Evolutionary conservation across 2,329 filamentous ascomycete genomes (phyloP).

Genomic region (Penicillium griseofulvum): DNA sequence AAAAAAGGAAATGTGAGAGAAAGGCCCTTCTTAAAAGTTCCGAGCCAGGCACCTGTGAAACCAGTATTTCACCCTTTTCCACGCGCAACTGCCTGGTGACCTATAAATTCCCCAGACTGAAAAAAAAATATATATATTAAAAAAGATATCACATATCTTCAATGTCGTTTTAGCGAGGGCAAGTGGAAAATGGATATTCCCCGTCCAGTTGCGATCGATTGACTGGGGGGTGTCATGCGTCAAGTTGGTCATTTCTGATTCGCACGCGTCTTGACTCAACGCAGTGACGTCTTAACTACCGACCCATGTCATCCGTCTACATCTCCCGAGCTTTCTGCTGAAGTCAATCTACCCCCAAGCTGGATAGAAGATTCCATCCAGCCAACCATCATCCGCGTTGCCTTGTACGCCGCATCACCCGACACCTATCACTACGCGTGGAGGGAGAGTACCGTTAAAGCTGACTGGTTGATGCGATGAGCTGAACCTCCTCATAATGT

Average conservation of each 20-base stretch:
- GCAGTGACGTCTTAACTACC: constrained; percentile 9
- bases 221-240: constrained; percentile 20
- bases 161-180: not conserved
- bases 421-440: constrained; percentile 23
- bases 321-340: not conserved
- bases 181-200: constrained; percentile 11
- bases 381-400: not conserved
- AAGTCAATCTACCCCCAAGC: not conserved
- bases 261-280: constrained; percentile 15
- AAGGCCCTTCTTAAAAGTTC: constrained; percentile 1
- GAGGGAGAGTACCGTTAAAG: constrained; percentile 4
- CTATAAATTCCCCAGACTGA: not conserved
- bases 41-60: constrained; percentile 22
- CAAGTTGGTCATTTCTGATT: constrained; percentile 19
- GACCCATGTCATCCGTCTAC: constrained; percentile 3
- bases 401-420: constrained; percentile 22
- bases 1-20: not conserved
- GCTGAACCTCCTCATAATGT: not conserved
- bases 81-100: constrained; percentile 24
- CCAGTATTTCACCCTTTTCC: constrained; percentile 9
- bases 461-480: constrained; percentile 9
- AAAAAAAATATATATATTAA: too few species aligned
- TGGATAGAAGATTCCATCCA: not conserved
- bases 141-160: constrained; percentile 3
- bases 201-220: constrained; percentile 16